Evolutionary conservation across 306 rosid genomes (phyloP).

Genomic region (Cucumis cinereus): DNA sequence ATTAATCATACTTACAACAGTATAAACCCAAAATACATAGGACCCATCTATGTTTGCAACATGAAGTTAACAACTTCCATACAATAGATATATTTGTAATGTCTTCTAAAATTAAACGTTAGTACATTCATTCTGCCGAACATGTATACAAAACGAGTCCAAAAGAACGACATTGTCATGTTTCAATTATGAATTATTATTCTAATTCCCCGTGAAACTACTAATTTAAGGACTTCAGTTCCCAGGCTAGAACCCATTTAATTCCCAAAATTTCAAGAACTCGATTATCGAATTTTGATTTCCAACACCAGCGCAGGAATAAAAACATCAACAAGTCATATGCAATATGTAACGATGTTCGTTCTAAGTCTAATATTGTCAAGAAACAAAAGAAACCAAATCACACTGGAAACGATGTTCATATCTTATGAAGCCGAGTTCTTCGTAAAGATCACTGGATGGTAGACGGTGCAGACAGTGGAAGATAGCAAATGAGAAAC

Average conservation of each 20-base stretch:
- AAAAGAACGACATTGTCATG: neutral
- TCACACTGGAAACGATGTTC: neutral
- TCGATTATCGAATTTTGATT: neutral
- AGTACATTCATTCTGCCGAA: neutral
- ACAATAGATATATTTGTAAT: neutral
- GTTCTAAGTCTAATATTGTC: neutral
- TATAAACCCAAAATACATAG: neutral
- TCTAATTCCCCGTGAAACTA: neutral
- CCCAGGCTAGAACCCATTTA: neutral
- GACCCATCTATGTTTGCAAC: neutral
- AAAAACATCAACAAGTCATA: neutral
- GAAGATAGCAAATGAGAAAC: neutral
- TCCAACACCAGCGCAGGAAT: neutral
- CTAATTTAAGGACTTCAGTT: neutral
- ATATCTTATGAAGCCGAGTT: neutral
- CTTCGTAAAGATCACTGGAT: neutral
- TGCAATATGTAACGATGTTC: neutral
- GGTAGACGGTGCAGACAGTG: neutral
- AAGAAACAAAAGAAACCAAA: neutral
- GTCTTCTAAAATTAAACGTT: neutral
- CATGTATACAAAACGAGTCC: neutral
- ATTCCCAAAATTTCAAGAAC: neutral
- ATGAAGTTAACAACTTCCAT: neutral
- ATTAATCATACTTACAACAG: neutral
- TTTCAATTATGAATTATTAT: neutral